A percentile compares a stretch with the other conserved stretches of the same genome.
phyloP scores from a whole-genome alignment of 192 early-diverging fungal species.

The Coemansia sp. region DNA sequence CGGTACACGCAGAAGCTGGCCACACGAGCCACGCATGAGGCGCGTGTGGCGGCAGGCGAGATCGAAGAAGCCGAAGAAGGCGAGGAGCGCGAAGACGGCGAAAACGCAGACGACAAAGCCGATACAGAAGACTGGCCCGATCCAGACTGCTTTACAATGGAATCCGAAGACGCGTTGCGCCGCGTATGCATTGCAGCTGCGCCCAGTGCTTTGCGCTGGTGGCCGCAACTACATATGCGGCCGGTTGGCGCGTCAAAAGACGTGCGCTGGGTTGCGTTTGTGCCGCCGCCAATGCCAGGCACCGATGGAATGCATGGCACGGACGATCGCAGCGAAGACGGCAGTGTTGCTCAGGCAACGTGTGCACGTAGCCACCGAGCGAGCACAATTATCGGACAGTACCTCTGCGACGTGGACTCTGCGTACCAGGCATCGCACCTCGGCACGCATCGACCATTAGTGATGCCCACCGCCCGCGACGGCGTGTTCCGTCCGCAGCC shows the following conservation, averaged over 20 bases:
- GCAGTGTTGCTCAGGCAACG: neutral
- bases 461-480: conserved; percentile 10
- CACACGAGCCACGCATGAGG: conserved; percentile 27
- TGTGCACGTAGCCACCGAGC: conserved; percentile 17
- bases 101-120: conserved; percentile 4
- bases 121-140: conserved; percentile 44
- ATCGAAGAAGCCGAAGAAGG: conserved; percentile 53
- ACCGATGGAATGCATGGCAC: too few species aligned
- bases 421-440: conserved; percentile 47
- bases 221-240: conserved; percentile 51
- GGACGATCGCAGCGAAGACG: neutral
- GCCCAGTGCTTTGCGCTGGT: conserved; percentile 45
- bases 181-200: conserved; percentile 40
- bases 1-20: conserved; percentile 39
- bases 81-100: conserved; percentile 48
- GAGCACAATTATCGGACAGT: conserved; percentile 2
- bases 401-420: conserved; percentile 41
- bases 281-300: conserved; percentile 7
- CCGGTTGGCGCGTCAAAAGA: conserved; percentile 49
- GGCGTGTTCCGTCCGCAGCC: conserved; percentile 8
- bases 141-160: conserved; percentile 28
- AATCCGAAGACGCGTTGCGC: conserved; percentile 47
- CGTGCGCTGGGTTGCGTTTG: conserved; percentile 39
- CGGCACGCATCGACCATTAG: conserved; percentile 38
- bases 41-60: conserved; percentile 37